These are phyloP conservation scores for Trichoderma pleuroti DNA, from an alignment of 2,329 filamentous ascomycete species.

Conservation along the genomic window DNA sequence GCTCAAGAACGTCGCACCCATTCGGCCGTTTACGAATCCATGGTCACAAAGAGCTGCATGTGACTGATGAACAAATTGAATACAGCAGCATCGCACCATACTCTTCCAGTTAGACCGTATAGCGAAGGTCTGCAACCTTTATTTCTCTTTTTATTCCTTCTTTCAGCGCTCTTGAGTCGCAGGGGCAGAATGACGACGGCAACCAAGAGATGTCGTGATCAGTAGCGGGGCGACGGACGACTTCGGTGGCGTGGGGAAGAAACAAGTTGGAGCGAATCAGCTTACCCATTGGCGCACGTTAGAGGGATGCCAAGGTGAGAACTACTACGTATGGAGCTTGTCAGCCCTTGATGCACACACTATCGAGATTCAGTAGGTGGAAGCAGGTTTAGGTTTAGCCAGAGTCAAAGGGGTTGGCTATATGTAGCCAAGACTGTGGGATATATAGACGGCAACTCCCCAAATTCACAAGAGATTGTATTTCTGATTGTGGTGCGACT, in stretches of 20 bases:
- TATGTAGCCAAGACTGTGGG: background rate
- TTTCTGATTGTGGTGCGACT: background rate
- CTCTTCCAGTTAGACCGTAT: background rate
- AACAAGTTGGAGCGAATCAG: background rate
- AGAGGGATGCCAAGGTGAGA: background rate
- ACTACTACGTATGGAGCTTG: background rate
- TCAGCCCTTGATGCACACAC: background rate
- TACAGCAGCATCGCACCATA: background rate
- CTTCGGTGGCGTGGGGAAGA: background rate
- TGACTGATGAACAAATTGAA: background rate
- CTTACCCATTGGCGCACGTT: background rate
- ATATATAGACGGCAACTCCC: background rate
- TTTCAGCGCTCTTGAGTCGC: background rate
- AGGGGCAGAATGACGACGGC: background rate
- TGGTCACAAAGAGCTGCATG: background rate
- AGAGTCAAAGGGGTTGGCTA: background rate
- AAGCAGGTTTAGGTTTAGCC: background rate
- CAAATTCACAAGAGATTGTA: background rate
- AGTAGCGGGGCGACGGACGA: background rate
- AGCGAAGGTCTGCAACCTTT: background rate
- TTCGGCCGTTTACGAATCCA: background rate
- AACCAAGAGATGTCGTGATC: conserved; percentile 9
- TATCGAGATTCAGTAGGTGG: background rate
- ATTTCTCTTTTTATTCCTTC: background rate
- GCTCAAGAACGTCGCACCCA: background rate